Base-by-base conservation (phyloP, 2,329 filamentous ascomycete species). In the Emmonsia crescens region DNA sequence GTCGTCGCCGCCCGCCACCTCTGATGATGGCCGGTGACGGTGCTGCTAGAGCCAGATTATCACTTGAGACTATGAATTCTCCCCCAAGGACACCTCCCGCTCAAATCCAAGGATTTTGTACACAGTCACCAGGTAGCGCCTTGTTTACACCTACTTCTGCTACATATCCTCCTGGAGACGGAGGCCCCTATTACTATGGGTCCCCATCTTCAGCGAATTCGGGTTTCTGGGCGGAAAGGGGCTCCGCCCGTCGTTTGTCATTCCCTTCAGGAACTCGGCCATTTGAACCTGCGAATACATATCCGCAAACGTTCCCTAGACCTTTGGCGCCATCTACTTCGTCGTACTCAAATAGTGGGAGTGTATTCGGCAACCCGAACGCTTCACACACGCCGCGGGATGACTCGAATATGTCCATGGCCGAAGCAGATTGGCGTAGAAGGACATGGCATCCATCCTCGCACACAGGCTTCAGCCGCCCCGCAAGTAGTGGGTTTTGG, bases 381-480 rank as follows among this genome's bases (percentile, higher is more conserved):
- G 82, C 78, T 49, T 88, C 89, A 0, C 78, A 82, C 9, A 84
- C 81, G 59, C 78, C 80, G 24, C 71, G 73, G 33, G 74, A 75
- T 36, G 73, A 73, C 57, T 65, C 66, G 31, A 68, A 63, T n/a
- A 65, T 71, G 33, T 72, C 66, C 60, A 66, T 73, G 6, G 77
- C 83, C 0, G 91, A 96, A 65, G 86, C 91, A 49, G 88, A 89
- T 61, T 89, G 86, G 83, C 85, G 91, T 65, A 82, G 92, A 64
- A 84, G 91, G 60, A 96, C 92, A 2, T 96, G 92, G 92, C 92
- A 96, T 74, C 89, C 91, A 0, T 89, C 76, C 2, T 76, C 77
- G 4, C 74, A 91, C 64, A 88, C 85, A 12, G 82, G 82, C 65
- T 85, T 85, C 64, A 81, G 81, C 63, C 79, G 85, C 38, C 84